phyloP scores from a whole-genome alignment of 2,329 filamentous ascomycete genomes.

The Dendryphion nanum region DNA sequence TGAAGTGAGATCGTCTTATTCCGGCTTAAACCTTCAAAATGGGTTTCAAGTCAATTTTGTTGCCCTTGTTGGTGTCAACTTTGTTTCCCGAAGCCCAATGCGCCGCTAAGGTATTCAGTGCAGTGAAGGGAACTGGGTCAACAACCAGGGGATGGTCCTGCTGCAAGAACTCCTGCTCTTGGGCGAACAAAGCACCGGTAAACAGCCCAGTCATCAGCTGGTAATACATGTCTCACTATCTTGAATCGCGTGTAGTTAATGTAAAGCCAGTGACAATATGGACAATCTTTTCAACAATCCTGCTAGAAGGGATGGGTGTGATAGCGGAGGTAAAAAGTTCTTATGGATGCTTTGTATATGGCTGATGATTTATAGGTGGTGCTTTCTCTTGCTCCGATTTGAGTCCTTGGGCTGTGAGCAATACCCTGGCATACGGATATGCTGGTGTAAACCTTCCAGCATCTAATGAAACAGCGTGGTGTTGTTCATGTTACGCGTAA shows the following conservation, averaged over 20 bases:
- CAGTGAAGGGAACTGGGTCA: conserved; percentile 14
- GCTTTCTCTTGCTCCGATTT: conserved; percentile 56
- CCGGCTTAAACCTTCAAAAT: not conserved
- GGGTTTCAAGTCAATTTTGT: not conserved
- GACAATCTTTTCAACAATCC: conserved; percentile 53
- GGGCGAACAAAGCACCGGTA: conserved; percentile 55
- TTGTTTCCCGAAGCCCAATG: no score
- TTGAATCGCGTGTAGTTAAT: not conserved
- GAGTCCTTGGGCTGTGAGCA: conserved; percentile 58
- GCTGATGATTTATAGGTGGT: conserved; percentile 37
- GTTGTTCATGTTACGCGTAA: conserved; percentile 60
- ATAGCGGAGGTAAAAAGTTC: conserved; percentile 48
- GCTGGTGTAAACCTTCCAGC: conserved; percentile 59
- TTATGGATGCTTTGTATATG: not conserved
- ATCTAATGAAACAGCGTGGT: conserved; percentile 56
- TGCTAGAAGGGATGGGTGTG: conserved; percentile 51
- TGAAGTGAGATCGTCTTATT: not conserved
- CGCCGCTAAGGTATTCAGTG: conserved; percentile 5
- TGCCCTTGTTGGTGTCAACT: not conserved
- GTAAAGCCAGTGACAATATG: conserved; percentile 42
- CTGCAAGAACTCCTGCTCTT: conserved; percentile 50
- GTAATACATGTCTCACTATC: not conserved
- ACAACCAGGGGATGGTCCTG: conserved; percentile 21
- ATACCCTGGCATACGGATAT: conserved; percentile 59
- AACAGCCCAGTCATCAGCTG: conserved; percentile 50